Percentiles rank a stretch among this genome's conserved stretches.
Evolutionary conservation across 2,329 filamentous ascomycete species (phyloP).

Genomic region (Fusarium longipes): DNA sequence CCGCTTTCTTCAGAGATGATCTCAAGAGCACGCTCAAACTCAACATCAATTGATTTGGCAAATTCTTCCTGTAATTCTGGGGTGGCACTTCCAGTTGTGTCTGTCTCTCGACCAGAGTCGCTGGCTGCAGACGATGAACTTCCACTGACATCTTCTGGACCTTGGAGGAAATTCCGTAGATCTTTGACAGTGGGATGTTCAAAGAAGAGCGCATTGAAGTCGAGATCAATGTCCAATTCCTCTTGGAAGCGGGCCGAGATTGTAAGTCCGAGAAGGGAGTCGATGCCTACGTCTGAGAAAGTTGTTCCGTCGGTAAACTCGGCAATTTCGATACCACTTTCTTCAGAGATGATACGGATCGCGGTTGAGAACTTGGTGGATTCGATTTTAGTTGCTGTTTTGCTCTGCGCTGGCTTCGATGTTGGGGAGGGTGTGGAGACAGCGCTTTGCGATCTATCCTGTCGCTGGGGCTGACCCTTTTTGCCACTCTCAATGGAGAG

Average conservation of each 20-base stretch:
- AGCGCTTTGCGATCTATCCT: neutral
- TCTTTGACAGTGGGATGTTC: conserved; percentile 65
- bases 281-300: conserved; percentile 68
- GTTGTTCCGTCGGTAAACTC: conserved; percentile 67
- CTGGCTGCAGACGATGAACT: conserved; percentile 25
- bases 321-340: conserved; percentile 33
- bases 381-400: neutral
- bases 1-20: conserved; percentile 63
- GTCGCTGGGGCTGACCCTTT: conserved; percentile 27
- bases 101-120: conserved; percentile 10
- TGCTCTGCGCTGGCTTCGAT: neutral
- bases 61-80: conserved; percentile 20
- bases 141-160: conserved; percentile 10
- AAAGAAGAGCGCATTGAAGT: conserved; percentile 62
- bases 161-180: conserved; percentile 56
- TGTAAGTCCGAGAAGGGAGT: conserved; percentile 70
- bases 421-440: neutral
- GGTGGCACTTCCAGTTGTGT: conserved; percentile 8
- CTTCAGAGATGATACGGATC: conserved; percentile 31
- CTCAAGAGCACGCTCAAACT: conserved; percentile 31
- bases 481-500: conserved; percentile 34
- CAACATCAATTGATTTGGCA: neutral
- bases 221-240: conserved; percentile 66
- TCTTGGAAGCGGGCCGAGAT: conserved; percentile 68
- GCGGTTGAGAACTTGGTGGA: conserved; percentile 16